A percentile compares a stretch with the other conserved stretches of the same genome.
Conservation (phyloP, 129 eudicot genomes). For the Cynara cardunculus region DNA sequence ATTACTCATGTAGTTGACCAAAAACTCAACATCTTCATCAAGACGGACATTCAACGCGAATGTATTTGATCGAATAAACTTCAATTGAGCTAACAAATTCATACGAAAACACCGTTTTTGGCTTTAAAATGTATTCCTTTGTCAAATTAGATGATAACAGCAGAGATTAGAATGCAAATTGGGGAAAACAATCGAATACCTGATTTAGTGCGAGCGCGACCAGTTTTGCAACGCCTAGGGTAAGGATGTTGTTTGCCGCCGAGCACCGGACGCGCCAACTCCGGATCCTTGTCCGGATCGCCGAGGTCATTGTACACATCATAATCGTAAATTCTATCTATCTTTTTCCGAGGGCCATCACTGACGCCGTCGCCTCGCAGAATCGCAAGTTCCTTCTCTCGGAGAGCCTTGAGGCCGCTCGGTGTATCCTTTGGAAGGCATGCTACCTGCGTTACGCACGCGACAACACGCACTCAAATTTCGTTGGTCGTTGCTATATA, state of each 20-base stretch:
- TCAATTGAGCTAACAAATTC: no score
- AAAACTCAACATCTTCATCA: no score
- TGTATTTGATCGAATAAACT: no score
- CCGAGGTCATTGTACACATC: conserved; percentile 80
- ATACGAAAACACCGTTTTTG: no score
- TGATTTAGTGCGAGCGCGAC: conserved; percentile 43
- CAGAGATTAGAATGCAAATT: background rate
- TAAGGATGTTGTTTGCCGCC: conserved; percentile 63
- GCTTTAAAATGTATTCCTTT: background rate
- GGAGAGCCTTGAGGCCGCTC: conserved; percentile 37
- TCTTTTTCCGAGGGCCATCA: conserved; percentile 34
- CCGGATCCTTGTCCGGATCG: conserved; percentile 39
- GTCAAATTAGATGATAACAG: background rate
- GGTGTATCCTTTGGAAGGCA: conserved; percentile 76
- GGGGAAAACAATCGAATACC: conserved; percentile 1
- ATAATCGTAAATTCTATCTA: conserved; percentile 75
- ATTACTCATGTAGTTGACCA: no score
- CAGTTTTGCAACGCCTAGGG: conserved; percentile 93
- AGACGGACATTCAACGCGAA: no score
- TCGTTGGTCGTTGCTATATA: no score
- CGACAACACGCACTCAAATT: background rate
- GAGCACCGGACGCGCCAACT: conserved; percentile 60
- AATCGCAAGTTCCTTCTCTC: conserved; percentile 49
- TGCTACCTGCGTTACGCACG: conserved; percentile 24
- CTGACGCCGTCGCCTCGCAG: conserved; percentile 65